Evolutionary conservation across 148 eudicot species (phyloP), one percentile per base, ranked within the genome.

Genomic region (Rhododendron ferrugineum): DNA sequence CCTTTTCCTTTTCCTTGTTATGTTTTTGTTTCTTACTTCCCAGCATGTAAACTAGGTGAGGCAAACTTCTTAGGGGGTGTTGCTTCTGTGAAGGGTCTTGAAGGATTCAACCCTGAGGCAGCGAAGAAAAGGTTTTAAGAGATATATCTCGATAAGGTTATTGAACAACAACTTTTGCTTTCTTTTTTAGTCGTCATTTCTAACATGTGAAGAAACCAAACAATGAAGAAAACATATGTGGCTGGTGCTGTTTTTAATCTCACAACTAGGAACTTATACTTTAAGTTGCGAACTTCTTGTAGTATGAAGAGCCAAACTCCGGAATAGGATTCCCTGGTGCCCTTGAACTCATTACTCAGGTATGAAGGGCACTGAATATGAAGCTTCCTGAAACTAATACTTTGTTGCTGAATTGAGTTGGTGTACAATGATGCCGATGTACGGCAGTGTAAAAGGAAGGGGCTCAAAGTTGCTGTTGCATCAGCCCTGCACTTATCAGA

Each of bases 301-400:
- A 95, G 99, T 97, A 94, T 89, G 99, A 98, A 83, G 95, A 91
- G 83, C 99, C 98, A 84, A 86, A 91, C 90, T 92, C 98, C 87
- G 98, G 98, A 88, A 95, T 95, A 86, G 99, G 98, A 86, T 97
- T 95, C 78, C 99, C 98, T 42, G 99, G 98, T 82, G 98, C 98
- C 47, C 90, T 93, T 66, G 98, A 97, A 88, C 98, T 97, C 66
- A 87, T 97, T 68, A 89, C 89, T 81, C 91, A 93, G 97, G 99
- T 96, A 90, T 82, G 76, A 46, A 40, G 56, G 72, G 14, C 64
- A 34, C 28, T 79, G 54, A 23, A 22, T 77, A 72, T 23, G 14
- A n/a, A 64, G 49, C 73, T 80, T 74, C 9, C 70, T 36, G 80
- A 49, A 28, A 26, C 79, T 26, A 49, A 50, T 83, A 49, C 36